Base-by-base conservation (phyloP, 352 stramenopile genomes). In the Globisporangium rhizosaccharum region DNA sequence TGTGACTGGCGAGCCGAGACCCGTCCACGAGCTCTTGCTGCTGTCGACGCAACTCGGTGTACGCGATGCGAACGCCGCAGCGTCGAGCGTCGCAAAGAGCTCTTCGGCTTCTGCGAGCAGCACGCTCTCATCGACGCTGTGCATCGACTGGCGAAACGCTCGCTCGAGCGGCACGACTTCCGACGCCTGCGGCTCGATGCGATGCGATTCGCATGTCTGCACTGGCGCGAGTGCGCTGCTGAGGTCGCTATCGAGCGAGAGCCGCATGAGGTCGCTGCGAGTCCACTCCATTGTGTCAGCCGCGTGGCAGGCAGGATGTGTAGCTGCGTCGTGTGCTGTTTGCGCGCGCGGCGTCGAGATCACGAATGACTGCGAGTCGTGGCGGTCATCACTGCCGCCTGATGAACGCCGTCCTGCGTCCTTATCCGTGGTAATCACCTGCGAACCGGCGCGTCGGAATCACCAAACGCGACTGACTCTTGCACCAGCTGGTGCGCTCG, bases 61-160 rank as follows among this genome's bases (percentile, higher is more conserved):
- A 23, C 20, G 20, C 14, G 37, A 11, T 2, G 30, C 54, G 12
- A 62, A 62, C 10, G 56, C 56, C 11, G n/a, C 30, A 2, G 56
- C 18, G 14, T 50, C 56, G 30, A 62, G 50, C 26, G 57, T 37
- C 7, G 28, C 41, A 3, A 62, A 48, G 8, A 62, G 49, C 37
- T 55, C 37, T 20, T 62, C 48, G 25, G 57, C 53, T 28, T 62
- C 57, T n/a, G 39, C 48, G 25, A 57, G 48, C 36, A 62, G 42
- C 14, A n/a, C n/a, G 39, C 42, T 57, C 57, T 62, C 57, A 37
- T 62, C 48, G 20, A 57, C 49, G 55, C 48, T 8, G 3, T 45
- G 39, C 39, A 45, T n/a, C 14, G 39, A 45, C 14, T 45, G 39
- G 14, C 39, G 39, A 17, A n/a, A 45, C 39, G 14, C 17, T 12